Base-by-base conservation (phyloP, 2,329 filamentous ascomycete genomes). In the Piedraia hortae region DNA sequence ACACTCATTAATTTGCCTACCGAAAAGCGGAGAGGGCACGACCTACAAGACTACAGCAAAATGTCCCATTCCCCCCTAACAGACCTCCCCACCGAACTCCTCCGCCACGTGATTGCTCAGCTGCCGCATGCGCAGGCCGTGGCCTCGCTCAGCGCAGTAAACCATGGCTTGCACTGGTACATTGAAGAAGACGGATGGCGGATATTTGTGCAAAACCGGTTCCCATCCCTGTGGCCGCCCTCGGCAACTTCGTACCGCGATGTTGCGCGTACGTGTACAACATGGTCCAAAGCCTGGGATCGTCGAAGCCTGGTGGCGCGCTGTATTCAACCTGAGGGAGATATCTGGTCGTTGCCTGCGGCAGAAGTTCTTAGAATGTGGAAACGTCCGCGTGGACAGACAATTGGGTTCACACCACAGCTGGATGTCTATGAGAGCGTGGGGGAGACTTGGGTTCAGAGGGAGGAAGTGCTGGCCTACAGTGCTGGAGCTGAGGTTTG, bases 401-500 rank as follows among this genome's bases (percentile, higher is more conserved):
- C 48, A 24, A 57, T 66, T 34, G 62, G 62, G 3, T 68, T 62
- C 31, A 53, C 53, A 12, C 62, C 63, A 10, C 35, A 38, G 10
- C 19, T 41, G 8, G 39, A 41, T 21, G 37, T 36, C 3, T 34
- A 31, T 14, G 38, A 41, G 23, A 28, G 34, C 6, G 24, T 37
- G 18, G 33, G 28, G 4, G 24, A 28, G 2, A 42, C 40, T 25
- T 59, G 53, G 52, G 38, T 41, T 20, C 45, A 54, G 21, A 46
- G 56, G 30, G 52, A 48, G 32, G 61, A 67, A 34, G 51, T 60
- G 0, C 37, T 69, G 5, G 57, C 52, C 3, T 65, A 59, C 52
- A 61, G 61, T 23, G 62, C 62, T 7, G 63, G 58, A 1, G 54
- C 62, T 2, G 51, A 61, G 26, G 35, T 69, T 6, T 41, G 57